phyloP scores from a whole-genome alignment of 345 rosid species.

The Citrus australasica region DNA sequence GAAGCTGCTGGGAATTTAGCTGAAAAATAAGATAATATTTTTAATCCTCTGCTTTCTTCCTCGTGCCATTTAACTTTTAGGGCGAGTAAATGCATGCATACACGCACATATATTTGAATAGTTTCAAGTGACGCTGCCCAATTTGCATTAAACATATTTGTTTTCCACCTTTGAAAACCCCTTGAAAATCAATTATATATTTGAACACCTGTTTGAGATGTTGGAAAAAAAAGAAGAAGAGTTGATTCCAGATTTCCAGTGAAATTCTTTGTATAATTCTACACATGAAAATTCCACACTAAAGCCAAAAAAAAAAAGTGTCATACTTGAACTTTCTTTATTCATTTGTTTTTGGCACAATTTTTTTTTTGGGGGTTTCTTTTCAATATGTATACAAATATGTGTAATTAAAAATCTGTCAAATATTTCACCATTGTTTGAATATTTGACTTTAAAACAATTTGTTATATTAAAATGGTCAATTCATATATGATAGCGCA shows the following conservation, averaged over 20 bases:
- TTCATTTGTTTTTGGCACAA: neutral
- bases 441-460: neutral
- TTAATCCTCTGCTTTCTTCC: neutral
- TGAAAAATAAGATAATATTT: neutral
- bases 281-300: too few relatives aligned
- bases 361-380: neutral
- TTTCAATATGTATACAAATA: too few relatives aligned
- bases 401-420: too few relatives aligned
- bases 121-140: neutral
- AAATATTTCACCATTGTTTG: neutral
- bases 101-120: neutral
- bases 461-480: neutral
- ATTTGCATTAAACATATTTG: neutral
- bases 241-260: too few relatives aligned
- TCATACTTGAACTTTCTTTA: neutral
- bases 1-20: neutral
- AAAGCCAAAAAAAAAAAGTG: too few relatives aligned
- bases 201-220: neutral
- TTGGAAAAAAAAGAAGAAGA: too few relatives aligned
- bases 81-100: conserved; percentile 15
- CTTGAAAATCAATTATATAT: too few relatives aligned
- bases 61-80: neutral
- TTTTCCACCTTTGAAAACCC: neutral
- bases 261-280: too few relatives aligned
- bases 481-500: neutral